Percentiles rank a stretch among this genome's conserved stretches.
These are phyloP conservation scores for Amniculicola lignicola DNA, from an alignment of 495 filamentous ascomycete species.

Conservation along the genomic window DNA sequence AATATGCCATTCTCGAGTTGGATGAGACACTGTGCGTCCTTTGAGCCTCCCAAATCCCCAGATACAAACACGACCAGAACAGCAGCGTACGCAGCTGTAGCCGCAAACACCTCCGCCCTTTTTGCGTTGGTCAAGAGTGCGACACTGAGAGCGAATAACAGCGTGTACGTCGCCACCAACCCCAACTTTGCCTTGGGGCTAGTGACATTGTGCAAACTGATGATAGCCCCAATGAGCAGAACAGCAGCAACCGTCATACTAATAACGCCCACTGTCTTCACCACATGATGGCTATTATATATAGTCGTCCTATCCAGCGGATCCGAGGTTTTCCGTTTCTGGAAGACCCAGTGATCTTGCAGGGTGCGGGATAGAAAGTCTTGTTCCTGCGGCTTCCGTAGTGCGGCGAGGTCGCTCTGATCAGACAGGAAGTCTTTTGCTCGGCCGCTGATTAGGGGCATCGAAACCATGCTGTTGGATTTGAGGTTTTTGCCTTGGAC, in stretches of 20 bases:
- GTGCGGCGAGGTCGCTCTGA: constrained; percentile 7
- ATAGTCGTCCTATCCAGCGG: constrained; percentile 11
- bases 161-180: constrained; percentile 12
- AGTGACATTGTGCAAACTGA: constrained; percentile 8
- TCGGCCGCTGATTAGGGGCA: constrained; percentile 9
- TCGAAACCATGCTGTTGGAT: not conserved
- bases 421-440: constrained; percentile 17
- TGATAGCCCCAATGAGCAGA: constrained; percentile 13
- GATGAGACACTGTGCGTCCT: constrained; percentile 5
- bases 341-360: constrained; percentile 21
- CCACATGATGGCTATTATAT: constrained; percentile 5
- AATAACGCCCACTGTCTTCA: not conserved
- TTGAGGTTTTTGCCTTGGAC: not conserved
- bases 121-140: constrained; percentile 12
- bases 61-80: constrained; percentile 17
- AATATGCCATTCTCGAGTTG: constrained; percentile 9
- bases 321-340: constrained; percentile 8
- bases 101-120: constrained; percentile 16
- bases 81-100: constrained; percentile 19
- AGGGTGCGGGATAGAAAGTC: constrained; percentile 15
- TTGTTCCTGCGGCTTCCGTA: constrained; percentile 10
- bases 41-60: constrained; percentile 7
- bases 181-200: constrained; percentile 10
- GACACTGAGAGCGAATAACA: constrained; percentile 13
- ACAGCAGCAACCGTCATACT: constrained; percentile 3